Conservation (phyloP, 176 grass and related monocot genomes). For the Oryza brachyantha region DNA sequence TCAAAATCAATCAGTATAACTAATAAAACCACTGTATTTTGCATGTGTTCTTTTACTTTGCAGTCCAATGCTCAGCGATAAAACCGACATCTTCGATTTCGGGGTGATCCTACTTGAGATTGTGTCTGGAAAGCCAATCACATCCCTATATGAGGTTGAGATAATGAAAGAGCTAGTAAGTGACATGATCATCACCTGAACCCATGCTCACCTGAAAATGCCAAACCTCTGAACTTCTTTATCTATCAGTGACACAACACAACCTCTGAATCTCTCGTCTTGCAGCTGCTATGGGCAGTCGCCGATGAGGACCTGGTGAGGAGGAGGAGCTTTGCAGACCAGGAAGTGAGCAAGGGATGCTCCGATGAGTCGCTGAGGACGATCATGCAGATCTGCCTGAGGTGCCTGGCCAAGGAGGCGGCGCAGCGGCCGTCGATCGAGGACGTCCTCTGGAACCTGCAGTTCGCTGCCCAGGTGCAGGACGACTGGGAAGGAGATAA, state of each 20-base stretch:
- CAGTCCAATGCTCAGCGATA: constrained; percentile 58
- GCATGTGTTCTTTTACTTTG: not conserved
- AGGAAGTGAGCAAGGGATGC: constrained; percentile 53
- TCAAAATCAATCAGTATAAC: not conserved
- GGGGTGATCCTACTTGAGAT: constrained; percentile 86
- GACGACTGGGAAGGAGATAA: constrained; percentile 57
- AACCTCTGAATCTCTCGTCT: constrained; percentile 9
- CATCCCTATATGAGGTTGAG: constrained; percentile 65
- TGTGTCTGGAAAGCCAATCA: constrained; percentile 80
- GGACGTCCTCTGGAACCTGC: constrained; percentile 96
- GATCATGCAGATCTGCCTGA: constrained; percentile 77
- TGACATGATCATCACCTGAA: not conserved
- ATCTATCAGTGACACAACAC: not conserved
- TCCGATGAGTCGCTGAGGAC: constrained; percentile 83
- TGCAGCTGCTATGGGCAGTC: constrained; percentile 70
- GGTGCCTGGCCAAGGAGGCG: constrained; percentile 81
- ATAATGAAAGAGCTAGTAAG: constrained; percentile 87
- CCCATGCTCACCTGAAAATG: not conserved
- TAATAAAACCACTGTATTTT: not conserved
- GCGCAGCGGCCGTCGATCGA: constrained; percentile 76
- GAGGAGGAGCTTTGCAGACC: constrained; percentile 68
- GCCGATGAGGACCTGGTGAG: constrained; percentile 50
- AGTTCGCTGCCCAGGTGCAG: constrained; percentile 93
- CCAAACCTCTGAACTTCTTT: not conserved
- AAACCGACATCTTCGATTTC: constrained; percentile 77